Base-by-base conservation (phyloP, 2,329 filamentous ascomycete species). In the Cladophialophora bantiana region DNA sequence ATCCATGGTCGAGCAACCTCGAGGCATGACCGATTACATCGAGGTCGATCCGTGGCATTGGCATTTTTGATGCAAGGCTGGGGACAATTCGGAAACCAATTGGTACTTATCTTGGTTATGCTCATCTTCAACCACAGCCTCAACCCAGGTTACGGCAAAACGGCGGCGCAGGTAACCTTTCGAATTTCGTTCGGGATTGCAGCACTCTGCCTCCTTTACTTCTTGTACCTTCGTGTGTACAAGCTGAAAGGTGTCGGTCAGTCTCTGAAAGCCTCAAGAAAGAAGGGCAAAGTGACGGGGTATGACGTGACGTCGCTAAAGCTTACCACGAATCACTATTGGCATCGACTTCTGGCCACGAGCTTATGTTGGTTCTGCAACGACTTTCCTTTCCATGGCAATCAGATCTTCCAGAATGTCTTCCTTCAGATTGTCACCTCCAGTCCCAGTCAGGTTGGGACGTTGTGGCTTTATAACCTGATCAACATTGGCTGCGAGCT, bases 11-110 rank as follows among this genome's bases (percentile, higher is more conserved):
- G 92, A 45, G 94, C 94, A 69, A 93, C 94, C 4, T 97, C 93
- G 66, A 90, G 89, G 70, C 93, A 97, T 61, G 94, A 98, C 78
- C 92, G 94, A 77, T 88, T 97, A 62, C 94, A 98, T 83, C 93
- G 94, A 81, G 94, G 94, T 71, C 92, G 94, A 76, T 96, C 96
- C 79, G 94, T 97, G 77, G 97, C 93, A 70, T 93, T 90, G 78
- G 94, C 94, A 66, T 98, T 98, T 83, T 80, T 97, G 80, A 97
- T 98, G 94, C 94, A 98, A 81, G 94, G 94, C 62, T 98, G 94
- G 94, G 94, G 94, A 71, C 94, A 97, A 79, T 91, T 97, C 77
- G 84, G 91, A 83, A 98, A 97, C 86, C 94, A 97, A 81, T 89
- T 90, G 73, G 81, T 96, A 64, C 86, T 98, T 70, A 97, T 97